Base-by-base conservation (phyloP, 805 yeast species). In the Metschnikowia anglica region DNA sequence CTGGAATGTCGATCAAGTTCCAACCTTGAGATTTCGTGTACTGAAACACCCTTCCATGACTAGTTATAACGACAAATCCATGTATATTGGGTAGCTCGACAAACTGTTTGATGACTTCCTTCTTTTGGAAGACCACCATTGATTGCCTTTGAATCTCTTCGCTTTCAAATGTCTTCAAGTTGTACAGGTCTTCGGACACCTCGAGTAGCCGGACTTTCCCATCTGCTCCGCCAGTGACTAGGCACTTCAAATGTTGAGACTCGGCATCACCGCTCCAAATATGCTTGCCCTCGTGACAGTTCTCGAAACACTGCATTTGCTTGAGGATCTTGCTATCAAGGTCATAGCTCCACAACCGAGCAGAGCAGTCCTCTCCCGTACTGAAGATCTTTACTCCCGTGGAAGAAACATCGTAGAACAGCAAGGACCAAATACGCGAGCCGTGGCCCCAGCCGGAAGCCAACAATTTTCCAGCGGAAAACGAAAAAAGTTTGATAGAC, bases 361-460 rank as follows among this genome's bases (percentile, higher is more conserved):
- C 77, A 0, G 96, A 83, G 53, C 90, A 79, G 62, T 93, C 99
- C 61, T 93, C 76, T 5, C 76, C 99, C 5, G 95, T 82, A 19
- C 82, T 80, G 61, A 95, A 80, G 12, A 88, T 67, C 25, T 39
- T 52, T 2, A 59, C 43, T 3, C 36, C 20, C 12, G 41, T 27
- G 4, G 66, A 61, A 51, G 57, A 51, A n/a, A 47, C 52, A 5
- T 66, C 65, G 44, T 68, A 76, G 57, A 88, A 87, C 37, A 72
- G 72, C 34, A 91, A 66, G 32, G 77, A 76, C 99, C 99, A 93
- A 30, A 93, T 90, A 58, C 99, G 77, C 0, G 98, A 91, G 1
- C 85, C 83, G 59, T 93, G 99, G 11, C 98, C 99, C 97, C 97
- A 93, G 0, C 96, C 97, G 20, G 81, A 77, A 1, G 91, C 85